Conservation (phyloP, 306 rosid genomes). For the Malus orientalis region DNA sequence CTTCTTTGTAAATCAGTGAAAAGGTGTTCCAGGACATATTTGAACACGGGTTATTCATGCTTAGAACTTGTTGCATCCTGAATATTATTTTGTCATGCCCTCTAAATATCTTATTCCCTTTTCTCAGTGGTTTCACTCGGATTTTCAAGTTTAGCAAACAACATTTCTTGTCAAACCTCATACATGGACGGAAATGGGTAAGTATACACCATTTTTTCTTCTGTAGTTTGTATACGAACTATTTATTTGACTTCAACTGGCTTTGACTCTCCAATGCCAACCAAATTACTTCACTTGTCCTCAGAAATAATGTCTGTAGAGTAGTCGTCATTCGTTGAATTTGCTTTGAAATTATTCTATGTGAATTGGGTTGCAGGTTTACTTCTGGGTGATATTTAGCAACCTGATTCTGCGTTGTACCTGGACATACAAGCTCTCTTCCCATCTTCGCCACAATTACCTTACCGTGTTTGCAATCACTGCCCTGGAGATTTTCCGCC, state of each 20-base stretch:
- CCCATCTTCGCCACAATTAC: slow-evolving; percentile 97
- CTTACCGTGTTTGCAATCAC: slow-evolving; percentile 76
- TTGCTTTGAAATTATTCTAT: not conserved
- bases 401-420: slow-evolving; percentile 90
- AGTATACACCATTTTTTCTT: slow-evolving; percentile 1
- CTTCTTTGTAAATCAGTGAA: not conserved
- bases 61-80: not conserved
- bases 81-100: not conserved
- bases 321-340: not conserved
- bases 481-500: slow-evolving; percentile 86
- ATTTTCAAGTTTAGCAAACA: slow-evolving; percentile 79
- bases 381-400: slow-evolving; percentile 87
- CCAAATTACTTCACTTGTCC: not conserved
- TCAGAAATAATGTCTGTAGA: not conserved
- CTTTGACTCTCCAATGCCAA: not conserved
- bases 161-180: slow-evolving; percentile 41
- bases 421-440: slow-evolving; percentile 98
- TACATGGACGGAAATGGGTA: slow-evolving; percentile 82
- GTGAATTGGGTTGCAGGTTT: slow-evolving; percentile 53
- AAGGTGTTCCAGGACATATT: not conserved
- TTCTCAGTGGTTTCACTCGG: slow-evolving; percentile 75
- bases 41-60: not conserved
- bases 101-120: slow-evolving; percentile 17
- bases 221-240: not conserved
- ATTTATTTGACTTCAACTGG: not conserved